Evolutionary conservation across 2,329 filamentous ascomycete species (phyloP).

Genomic region (Cladosporium oxysporum): DNA sequence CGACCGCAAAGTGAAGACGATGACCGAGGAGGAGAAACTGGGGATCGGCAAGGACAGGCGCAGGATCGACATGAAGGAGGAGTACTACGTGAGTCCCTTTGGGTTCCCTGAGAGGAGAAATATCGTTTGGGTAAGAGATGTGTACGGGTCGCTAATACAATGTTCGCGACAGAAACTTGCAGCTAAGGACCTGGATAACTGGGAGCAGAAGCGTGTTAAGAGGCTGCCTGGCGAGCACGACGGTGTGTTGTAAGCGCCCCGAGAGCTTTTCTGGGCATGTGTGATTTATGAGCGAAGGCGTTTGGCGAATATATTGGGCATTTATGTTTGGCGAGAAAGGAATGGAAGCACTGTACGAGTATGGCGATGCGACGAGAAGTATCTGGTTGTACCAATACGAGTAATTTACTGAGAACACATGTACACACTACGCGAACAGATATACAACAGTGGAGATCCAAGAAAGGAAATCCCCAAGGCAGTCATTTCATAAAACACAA

Average conservation of each 20-base stretch:
- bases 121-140: not conserved
- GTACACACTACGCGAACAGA: not conserved
- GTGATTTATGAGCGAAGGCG: slow-evolving; percentile 15
- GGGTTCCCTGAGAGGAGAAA: not conserved
- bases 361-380: not conserved
- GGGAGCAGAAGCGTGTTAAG: slow-evolving; percentile 95
- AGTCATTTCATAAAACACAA: not conserved
- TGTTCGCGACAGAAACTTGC: slow-evolving; percentile 59
- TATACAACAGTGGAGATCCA: not conserved
- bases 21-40: slow-evolving; percentile 84
- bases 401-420: not conserved
- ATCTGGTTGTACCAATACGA: not conserved
- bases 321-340: not conserved
- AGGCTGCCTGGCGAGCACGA: slow-evolving; percentile 87
- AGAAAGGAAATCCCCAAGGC: not conserved
- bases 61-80: slow-evolving; percentile 78
- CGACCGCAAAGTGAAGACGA: slow-evolving; percentile 82
- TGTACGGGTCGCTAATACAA: not conserved
- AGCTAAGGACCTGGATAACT: slow-evolving; percentile 88
- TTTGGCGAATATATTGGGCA: slow-evolving; percentile 14
- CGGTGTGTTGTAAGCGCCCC: slow-evolving; percentile 64
- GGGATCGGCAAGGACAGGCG: slow-evolving; percentile 71
- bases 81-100: slow-evolving; percentile 72
- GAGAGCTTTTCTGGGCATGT: not conserved
- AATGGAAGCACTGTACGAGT: not conserved